phyloP scores from a whole-genome alignment of 2,329 filamentous ascomycete genomes.

The Xylaria sp. region DNA sequence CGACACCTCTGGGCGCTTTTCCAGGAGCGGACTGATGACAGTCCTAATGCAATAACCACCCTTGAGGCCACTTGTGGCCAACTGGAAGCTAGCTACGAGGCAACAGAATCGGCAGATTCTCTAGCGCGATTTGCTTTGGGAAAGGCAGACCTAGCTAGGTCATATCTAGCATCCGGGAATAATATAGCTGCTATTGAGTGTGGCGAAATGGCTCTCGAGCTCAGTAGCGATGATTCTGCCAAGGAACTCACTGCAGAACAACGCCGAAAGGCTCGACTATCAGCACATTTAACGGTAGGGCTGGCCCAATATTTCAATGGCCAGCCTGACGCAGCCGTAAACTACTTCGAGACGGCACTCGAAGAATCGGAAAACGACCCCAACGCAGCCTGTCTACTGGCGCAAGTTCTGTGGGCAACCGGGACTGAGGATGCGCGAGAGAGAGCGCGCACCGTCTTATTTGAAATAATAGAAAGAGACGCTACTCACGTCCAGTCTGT shows the following conservation, averaged over 20 bases:
- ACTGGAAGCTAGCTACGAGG: conserved; percentile 86
- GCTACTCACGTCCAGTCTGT: conserved; percentile 83
- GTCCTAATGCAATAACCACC: conserved; percentile 68
- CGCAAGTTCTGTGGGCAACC: conserved; percentile 93
- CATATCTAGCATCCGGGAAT: conserved; percentile 75
- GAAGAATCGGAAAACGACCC: conserved; percentile 80
- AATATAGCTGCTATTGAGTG: conserved; percentile 79
- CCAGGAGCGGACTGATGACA: conserved; percentile 81
- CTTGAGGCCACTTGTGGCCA: conserved; percentile 74
- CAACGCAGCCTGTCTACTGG: conserved; percentile 86
- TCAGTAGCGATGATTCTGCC: conserved; percentile 78
- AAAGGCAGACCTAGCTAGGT: conserved; percentile 88
- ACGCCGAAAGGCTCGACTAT: conserved; percentile 78
- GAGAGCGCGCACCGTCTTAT: conserved; percentile 81
- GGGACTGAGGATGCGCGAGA: conserved; percentile 78
- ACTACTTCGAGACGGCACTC: conserved; percentile 83
- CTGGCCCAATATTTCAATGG: conserved; percentile 80
- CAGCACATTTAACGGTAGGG: conserved; percentile 86
- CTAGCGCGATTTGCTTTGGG: conserved; percentile 83
- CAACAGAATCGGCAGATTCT: conserved; percentile 78
- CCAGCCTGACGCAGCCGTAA: conserved; percentile 75
- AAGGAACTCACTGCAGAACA: conserved; percentile 73
- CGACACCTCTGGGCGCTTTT: conserved; percentile 84
- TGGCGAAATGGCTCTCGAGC: conserved; percentile 81
- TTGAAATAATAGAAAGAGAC: conserved; percentile 79